A percentile compares a stretch with the other conserved stretches of the same genome.
phyloP scores from a whole-genome alignment of 2,329 filamentous ascomycete species.

The Paraconiothyrium sp. region DNA sequence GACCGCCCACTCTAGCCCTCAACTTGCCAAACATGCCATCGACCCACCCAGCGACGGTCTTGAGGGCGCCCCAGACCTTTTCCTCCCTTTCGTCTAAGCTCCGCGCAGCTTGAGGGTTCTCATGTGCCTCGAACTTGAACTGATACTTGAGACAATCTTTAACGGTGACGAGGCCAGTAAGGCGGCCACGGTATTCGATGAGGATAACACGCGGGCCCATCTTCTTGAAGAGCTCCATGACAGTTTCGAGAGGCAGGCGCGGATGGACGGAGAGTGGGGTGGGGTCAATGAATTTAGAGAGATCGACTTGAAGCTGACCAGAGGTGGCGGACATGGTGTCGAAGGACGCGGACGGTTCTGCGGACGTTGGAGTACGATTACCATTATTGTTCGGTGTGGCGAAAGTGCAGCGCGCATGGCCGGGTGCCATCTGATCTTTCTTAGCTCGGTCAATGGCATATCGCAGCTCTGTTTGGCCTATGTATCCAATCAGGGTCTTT shows the following conservation, averaged over 20 bases:
- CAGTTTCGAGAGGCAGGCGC: constrained; percentile 89
- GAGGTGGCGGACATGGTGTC: constrained; percentile 67
- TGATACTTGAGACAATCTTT: constrained; percentile 98
- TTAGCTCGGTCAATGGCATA: constrained; percentile 88
- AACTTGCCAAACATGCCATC: constrained; percentile 29
- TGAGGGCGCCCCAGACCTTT: constrained; percentile 35
- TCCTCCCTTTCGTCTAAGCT: constrained; percentile 43
- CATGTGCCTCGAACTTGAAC: constrained; percentile 91
- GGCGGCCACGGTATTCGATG: constrained; percentile 85
- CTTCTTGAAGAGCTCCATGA: constrained; percentile 99
- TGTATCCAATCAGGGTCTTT: constrained; percentile 85
- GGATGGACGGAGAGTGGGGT: constrained; percentile 93
- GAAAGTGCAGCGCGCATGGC: constrained; percentile 79
- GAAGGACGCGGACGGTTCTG: constrained; percentile 59
- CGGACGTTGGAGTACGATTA: constrained; percentile 39
- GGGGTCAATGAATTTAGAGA: constrained; percentile 86
- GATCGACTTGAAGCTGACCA: constrained; percentile 72
- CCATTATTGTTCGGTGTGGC: constrained; percentile 50
- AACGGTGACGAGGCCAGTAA: constrained; percentile 88
- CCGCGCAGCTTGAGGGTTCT: constrained; percentile 63
- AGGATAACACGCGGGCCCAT: constrained; percentile 94
- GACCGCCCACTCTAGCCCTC: constrained; percentile 26
- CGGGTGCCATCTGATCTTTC: constrained; percentile 71
- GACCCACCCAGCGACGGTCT: constrained; percentile 28
- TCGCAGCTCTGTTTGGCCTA: constrained; percentile 88